Conservation (phyloP, 441 rosid species). For the Biscutella auriculata region DNA sequence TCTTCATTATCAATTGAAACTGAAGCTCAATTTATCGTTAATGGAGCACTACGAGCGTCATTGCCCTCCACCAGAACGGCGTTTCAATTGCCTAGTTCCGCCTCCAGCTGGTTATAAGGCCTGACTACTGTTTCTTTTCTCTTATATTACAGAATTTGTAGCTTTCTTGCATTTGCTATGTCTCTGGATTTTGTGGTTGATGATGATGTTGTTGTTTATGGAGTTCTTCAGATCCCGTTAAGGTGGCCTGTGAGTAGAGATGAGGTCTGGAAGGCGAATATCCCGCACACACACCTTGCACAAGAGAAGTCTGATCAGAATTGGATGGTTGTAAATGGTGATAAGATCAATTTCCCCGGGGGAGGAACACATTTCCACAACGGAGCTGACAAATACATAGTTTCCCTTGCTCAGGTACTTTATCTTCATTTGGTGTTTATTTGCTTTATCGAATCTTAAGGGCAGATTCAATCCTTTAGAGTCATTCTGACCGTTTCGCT, state of each 20-base stretch:
- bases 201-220: slow-evolving; percentile 25
- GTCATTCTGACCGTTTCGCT: background rate
- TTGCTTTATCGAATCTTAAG: background rate
- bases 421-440: background rate
- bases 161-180: background rate
- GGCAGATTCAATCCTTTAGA: background rate
- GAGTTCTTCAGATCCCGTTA: slow-evolving; percentile 71
- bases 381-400: slow-evolving; percentile 95
- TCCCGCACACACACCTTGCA: slow-evolving; percentile 98
- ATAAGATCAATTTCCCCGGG: slow-evolving; percentile 82
- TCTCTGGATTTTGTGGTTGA: slow-evolving; percentile 24
- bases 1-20: slow-evolving; percentile 64
- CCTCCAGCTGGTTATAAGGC: slow-evolving; percentile 88
- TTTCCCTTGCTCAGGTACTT: slow-evolving; percentile 71
- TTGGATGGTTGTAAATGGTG: slow-evolving; percentile 98
- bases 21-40: slow-evolving; percentile 59
- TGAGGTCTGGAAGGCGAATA: slow-evolving; percentile 96
- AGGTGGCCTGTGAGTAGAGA: slow-evolving; percentile 96
- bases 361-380: slow-evolving; percentile 99
- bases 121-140: slow-evolving; percentile 4
- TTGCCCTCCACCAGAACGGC: slow-evolving; percentile 77
- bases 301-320: slow-evolving; percentile 96
- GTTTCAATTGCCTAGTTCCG: slow-evolving; percentile 80
- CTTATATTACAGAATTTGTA: background rate
- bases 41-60: slow-evolving; percentile 97